These are phyloP conservation scores for Brassica nigra DNA, from an alignment of 345 rosid species.

Conservation along the genomic window DNA sequence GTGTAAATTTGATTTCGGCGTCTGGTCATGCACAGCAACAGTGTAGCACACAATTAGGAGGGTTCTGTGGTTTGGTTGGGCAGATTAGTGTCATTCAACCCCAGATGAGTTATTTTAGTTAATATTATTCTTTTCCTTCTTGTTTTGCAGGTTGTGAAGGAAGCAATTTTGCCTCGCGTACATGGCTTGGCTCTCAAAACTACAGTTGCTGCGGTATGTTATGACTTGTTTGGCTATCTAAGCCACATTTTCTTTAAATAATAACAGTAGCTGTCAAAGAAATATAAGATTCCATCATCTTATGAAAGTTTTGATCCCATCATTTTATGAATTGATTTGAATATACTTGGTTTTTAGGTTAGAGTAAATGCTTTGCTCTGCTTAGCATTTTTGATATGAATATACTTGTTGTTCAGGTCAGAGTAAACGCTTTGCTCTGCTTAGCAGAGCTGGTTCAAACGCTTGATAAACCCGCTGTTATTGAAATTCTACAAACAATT, in stretches of 20 bases:
- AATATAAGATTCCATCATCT: conserved; percentile 13
- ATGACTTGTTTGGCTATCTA: not conserved
- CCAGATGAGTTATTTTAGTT: not conserved
- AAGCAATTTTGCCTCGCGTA: conserved; percentile 90
- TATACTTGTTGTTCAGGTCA: conserved; percentile 66
- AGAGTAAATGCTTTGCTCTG: conserved; percentile 94
- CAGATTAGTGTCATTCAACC: not conserved
- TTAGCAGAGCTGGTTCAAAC: conserved; percentile 69
- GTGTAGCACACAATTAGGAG: conserved; percentile 4
- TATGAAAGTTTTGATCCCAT: not conserved
- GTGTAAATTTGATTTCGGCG: not conserved
- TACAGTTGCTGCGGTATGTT: conserved; percentile 94
- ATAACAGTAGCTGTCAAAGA: not conserved
- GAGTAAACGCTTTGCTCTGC: conserved; percentile 94
- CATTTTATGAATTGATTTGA: conserved; percentile 4
- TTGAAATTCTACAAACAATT: conserved; percentile 81
- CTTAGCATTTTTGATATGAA: conserved; percentile 48
- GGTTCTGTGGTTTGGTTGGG: conserved; percentile 4
- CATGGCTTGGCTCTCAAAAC: conserved; percentile 97
- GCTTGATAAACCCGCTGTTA: conserved; percentile 72
- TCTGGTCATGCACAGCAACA: not conserved
- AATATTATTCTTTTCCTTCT: not conserved
- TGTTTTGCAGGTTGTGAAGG: conserved; percentile 74
- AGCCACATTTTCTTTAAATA: not conserved
- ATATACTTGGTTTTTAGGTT: conserved; percentile 61